Evolutionary conservation across 495 filamentous ascomycete genomes (phyloP), one percentile per base, ranked within the genome.

Genomic region (Talaromyces ruber): DNA sequence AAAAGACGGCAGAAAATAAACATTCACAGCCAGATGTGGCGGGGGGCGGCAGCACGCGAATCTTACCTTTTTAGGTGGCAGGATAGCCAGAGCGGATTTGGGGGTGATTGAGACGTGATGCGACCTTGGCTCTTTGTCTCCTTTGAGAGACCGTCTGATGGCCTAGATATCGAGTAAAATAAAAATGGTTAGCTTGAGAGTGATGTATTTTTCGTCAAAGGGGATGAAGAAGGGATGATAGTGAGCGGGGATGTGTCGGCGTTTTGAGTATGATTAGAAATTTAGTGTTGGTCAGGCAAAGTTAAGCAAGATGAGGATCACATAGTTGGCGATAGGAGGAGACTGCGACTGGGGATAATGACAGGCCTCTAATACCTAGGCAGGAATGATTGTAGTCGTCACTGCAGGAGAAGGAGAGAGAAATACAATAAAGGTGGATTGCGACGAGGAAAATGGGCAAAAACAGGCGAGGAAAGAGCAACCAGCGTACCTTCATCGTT

Each of bases 1-100:
- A 54, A 54, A 16, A 28, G 14, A 54, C 9, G 4, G 22, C 22
- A 54, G 26, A 26, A 30, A 61, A 50, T 30, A 53, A 64, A 62
- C 51, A 61, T 47, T 59, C 43, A 7, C 26, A 53, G 34, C 37
- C 64, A 45, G 50, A 51, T 9, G 51, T 54, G 51, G 51, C 51
- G 34, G 39, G 58, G 57, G 57, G 30, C 60, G 47, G 25, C 58
- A 52, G 39, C 54, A 39, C 56, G 47, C 21, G 50, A 77, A 82
- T 70, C 73, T 71, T 67, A 98, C 94, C 86, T 96, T 97, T 76
- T 97, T 98, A 0, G 94, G 94, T 64, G 94, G 93, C 30, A 93
- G 83, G 71, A 98, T 98, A 9, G 94, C 92, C 62, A 96, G 83
- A n/a, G 93, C 91, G 47, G 91, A 88, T 71, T 98, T 98, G 61